Conservation (phyloP, 345 rosid species). For the Salix viminalis region DNA sequence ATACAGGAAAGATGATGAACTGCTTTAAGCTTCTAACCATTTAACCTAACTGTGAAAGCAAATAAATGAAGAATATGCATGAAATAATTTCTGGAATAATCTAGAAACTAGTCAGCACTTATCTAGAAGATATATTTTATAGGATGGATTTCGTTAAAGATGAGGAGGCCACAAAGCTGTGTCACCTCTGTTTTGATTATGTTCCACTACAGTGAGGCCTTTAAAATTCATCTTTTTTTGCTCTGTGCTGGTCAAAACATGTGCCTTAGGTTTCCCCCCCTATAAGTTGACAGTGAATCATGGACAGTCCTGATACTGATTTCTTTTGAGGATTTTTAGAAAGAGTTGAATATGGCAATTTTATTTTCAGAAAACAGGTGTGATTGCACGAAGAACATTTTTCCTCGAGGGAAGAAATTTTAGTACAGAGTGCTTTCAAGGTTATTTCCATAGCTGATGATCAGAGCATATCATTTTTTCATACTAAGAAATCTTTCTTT, state of each 20-base stretch:
- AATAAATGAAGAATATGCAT: background rate
- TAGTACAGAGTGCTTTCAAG: background rate
- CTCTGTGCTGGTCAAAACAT: background rate
- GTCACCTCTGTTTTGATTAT: background rate
- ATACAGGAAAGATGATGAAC: constrained; percentile 11
- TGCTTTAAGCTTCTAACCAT: background rate
- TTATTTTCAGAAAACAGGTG: background rate
- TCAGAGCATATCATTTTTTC: background rate
- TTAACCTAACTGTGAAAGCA: background rate
- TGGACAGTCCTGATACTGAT: background rate
- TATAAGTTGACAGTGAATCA: background rate
- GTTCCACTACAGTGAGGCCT: background rate
- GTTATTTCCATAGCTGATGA: background rate
- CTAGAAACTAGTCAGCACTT: background rate
- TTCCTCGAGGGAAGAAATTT: background rate
- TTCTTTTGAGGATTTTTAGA: background rate
- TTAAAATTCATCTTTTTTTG: background rate
- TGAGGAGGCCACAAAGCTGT: background rate
- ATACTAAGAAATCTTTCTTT: background rate
- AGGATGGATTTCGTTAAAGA: background rate
- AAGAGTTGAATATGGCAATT: background rate
- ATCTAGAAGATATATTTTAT: background rate
- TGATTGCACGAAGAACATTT: background rate
- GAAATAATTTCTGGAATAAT: background rate
- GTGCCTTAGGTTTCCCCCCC: background rate